Conservation (phyloP, 176 grass and related monocot genomes). For the Rhipidocladum racemiflorum region DNA sequence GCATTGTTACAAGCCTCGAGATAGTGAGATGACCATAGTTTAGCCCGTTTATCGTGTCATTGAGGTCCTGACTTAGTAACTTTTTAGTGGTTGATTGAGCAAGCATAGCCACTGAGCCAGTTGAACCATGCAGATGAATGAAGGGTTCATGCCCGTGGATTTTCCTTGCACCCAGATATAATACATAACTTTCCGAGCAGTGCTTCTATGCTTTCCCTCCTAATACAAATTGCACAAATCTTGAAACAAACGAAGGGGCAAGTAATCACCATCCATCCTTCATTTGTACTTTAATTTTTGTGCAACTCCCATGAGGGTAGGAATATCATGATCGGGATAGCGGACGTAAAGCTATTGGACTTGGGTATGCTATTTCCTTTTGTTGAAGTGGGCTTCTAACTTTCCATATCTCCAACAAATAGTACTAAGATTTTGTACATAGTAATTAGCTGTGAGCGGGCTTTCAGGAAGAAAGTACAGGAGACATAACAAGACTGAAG, state of each 20-base stretch:
- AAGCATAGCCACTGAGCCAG: background rate
- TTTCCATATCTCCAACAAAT: background rate
- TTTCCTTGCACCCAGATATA: background rate
- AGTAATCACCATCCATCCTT: too few relatives aligned
- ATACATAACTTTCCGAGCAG: background rate
- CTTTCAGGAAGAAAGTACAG: background rate
- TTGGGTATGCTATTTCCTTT: too few relatives aligned
- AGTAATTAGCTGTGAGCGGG: background rate
- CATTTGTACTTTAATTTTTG: too few relatives aligned
- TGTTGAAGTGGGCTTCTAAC: too few relatives aligned
- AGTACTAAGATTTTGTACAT: background rate
- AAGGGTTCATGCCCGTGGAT: background rate
- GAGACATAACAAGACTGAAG: background rate
- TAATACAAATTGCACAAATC: too few relatives aligned
- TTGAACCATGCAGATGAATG: background rate
- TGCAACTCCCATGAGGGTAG: too few relatives aligned
- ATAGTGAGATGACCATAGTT: background rate
- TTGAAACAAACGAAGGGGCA: too few relatives aligned
- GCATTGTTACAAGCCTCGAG: background rate
- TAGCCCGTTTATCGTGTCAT: background rate
- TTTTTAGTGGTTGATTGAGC: background rate
- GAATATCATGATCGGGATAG: too few relatives aligned
- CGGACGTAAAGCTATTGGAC: too few relatives aligned
- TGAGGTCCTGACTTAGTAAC: slow-evolving; percentile 3
- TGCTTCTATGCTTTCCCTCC: too few relatives aligned